Evolutionary conservation across 495 filamentous ascomycete species (phyloP), one percentile per base, ranked within the genome.

Genomic region (Cercophora samala): DNA sequence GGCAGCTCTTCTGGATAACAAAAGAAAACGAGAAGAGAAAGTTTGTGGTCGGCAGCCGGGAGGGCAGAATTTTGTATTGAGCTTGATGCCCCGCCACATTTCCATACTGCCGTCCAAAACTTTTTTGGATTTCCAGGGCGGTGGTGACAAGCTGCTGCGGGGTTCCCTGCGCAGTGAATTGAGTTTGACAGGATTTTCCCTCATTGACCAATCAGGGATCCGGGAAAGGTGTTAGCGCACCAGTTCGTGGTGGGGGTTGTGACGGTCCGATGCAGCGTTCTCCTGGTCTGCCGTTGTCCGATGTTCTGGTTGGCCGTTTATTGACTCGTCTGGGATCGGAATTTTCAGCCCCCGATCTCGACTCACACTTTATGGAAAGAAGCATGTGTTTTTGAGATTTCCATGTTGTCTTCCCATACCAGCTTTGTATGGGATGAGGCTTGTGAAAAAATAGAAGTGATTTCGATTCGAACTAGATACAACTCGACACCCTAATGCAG

Each of bases 151-250:
- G 21, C 32, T 69, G 46, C 62, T 66, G 73, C 73, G 73, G 73
- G 70, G 73, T 67, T 61, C 65, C 63, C 17, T 59, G 69, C 18
- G 23, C 17, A 25, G 58, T 55, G 37, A 55, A 62, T 64, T 53
- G 63, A 69, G 63, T 64, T 64, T 63, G 64, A 53, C 64, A 46
- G 52, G 66, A 58, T 64, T 64, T 70, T 66, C 18, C 51, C 25
- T 11, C 19, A 69, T 61, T 62, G 68, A 42, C 72, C 72, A 74
- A 74, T 74, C 60, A 74, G n/a, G 29, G 24, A 13, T 22, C 23
- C 4, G 8, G 18, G 15, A 51, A 25, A 23, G 15, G 5, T 15
- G 18, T 59, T 62, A 64, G 70, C 62, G 66, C 64, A 58, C 63
- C 18, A 9, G 25, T 1, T 54, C n/a, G n/a, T 22, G 54, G 60